Percentiles rank a stretch among this genome's conserved stretches.
Conservation (phyloP, 1,139 yeast genomes). For the Tardiomyces blankii region DNA sequence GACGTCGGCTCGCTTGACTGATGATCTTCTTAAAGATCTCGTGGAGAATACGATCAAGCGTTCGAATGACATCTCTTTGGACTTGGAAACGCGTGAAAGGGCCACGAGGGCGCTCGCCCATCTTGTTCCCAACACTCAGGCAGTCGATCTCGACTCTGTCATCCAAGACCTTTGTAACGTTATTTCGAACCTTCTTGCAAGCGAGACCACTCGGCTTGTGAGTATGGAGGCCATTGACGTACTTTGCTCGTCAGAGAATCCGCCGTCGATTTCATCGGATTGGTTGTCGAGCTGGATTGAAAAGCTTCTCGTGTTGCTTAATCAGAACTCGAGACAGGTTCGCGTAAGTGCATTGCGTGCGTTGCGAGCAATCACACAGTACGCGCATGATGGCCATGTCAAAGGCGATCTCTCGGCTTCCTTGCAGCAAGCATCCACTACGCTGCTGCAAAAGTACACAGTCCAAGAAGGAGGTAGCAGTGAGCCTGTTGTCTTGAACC, state of each 20-base stretch:
- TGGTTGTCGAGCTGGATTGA: not conserved
- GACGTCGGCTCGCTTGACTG: not conserved
- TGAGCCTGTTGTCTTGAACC: not conserved
- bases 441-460: not conserved
- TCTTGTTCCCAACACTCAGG: not conserved
- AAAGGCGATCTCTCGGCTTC: not conserved
- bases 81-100: not conserved
- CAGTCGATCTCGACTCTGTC: not conserved
- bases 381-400: not conserved
- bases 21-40: not conserved
- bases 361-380: not conserved
- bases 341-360: not conserved
- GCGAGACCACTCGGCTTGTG: not conserved
- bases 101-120: not conserved
- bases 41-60: not conserved
- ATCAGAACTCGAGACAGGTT: not conserved
- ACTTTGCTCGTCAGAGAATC: not conserved
- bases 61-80: not conserved
- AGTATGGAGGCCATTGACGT: not conserved
- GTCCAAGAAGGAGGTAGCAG: not conserved
- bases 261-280: not conserved
- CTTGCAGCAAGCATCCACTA: not conserved
- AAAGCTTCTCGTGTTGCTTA: not conserved
- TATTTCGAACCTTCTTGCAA: not conserved
- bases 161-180: not conserved